Evolutionary conservation across 2,329 filamentous ascomycete species (phyloP).

Genomic region (Kalmusia sp.): DNA sequence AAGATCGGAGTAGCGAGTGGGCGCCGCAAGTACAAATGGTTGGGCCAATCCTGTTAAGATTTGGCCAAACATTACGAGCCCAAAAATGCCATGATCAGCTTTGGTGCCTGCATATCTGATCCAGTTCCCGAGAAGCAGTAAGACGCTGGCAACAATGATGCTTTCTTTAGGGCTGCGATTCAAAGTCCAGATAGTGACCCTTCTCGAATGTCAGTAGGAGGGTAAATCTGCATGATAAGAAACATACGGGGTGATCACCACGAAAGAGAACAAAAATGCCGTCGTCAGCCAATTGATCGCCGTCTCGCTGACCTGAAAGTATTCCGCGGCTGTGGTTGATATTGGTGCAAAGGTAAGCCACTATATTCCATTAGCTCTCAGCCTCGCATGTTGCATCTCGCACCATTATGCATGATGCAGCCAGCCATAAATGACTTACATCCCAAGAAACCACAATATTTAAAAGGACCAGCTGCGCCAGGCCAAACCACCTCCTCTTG

Average conservation of each 20-base stretch:
- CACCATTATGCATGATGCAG: background rate
- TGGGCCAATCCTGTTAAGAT: conserved; percentile 88
- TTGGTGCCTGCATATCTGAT: conserved; percentile 78
- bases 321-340: conserved; percentile 73
- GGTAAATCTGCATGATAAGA: background rate
- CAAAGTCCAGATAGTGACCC: conserved; percentile 74
- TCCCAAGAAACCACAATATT: conserved; percentile 97
- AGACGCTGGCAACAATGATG: conserved; percentile 74
- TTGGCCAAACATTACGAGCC: conserved; percentile 87
- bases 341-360: conserved; percentile 94
- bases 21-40: conserved; percentile 88
- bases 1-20: conserved; percentile 88
- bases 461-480: conserved; percentile 81
- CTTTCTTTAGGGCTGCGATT: conserved; percentile 81
- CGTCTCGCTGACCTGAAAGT: conserved; percentile 76
- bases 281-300: conserved; percentile 94
- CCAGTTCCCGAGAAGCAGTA: conserved; percentile 89
- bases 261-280: conserved; percentile 84
- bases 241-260: conserved; percentile 69
- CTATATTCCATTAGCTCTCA: conserved; percentile 52
- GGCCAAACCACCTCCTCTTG: conserved; percentile 86
- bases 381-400: background rate
- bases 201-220: conserved; percentile 12
- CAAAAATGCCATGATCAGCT: conserved; percentile 68
- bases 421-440: conserved; percentile 63